Evolutionary conservation across 2,329 filamentous ascomycete genomes (phyloP).

Genomic region (Metarhizium humberi): DNA sequence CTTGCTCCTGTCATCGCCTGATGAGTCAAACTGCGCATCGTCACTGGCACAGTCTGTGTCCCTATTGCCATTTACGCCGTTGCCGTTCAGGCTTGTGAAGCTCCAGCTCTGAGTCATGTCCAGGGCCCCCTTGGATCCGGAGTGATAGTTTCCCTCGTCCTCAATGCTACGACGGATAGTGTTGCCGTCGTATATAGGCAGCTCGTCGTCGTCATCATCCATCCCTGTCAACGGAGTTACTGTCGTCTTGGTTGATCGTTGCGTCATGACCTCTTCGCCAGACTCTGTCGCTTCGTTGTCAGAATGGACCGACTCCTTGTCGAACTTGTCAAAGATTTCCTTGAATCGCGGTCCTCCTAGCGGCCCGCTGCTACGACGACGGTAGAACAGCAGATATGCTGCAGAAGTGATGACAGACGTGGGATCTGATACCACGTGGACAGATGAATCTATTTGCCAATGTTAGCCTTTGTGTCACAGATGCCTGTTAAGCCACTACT

Average conservation of each 20-base stretch:
- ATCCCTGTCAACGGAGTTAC: slow-evolving; percentile 16
- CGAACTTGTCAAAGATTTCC: slow-evolving; percentile 57
- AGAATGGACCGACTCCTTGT: slow-evolving; percentile 37
- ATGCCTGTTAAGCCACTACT: background rate
- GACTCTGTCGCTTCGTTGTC: slow-evolving; percentile 35
- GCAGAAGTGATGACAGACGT: slow-evolving; percentile 59
- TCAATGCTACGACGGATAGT: slow-evolving; percentile 35
- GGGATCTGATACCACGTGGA: slow-evolving; percentile 51
- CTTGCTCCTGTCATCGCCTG: slow-evolving; percentile 23
- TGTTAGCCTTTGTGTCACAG: slow-evolving; percentile 29
- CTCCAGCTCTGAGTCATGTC: slow-evolving; percentile 34
- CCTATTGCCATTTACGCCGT: slow-evolving; percentile 20
- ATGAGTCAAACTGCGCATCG: slow-evolving; percentile 32
- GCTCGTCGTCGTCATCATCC: slow-evolving; percentile 19
- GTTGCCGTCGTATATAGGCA: slow-evolving; percentile 22
- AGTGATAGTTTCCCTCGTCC: slow-evolving; percentile 27
- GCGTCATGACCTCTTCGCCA: slow-evolving; percentile 60
- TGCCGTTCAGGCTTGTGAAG: slow-evolving; percentile 30
- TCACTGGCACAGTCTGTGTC: slow-evolving; percentile 32
- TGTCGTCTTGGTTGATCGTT: slow-evolving; percentile 36
- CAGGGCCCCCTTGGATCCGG: slow-evolving; percentile 17
- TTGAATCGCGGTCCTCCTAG: slow-evolving; percentile 73
- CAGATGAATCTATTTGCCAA: slow-evolving; percentile 56
- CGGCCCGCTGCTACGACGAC: slow-evolving; percentile 65
- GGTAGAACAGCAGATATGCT: slow-evolving; percentile 94